Evolutionary conservation across 306 rosid genomes (phyloP), one percentile per base, ranked within the genome.

Genomic region (Inga oerstediana): DNA sequence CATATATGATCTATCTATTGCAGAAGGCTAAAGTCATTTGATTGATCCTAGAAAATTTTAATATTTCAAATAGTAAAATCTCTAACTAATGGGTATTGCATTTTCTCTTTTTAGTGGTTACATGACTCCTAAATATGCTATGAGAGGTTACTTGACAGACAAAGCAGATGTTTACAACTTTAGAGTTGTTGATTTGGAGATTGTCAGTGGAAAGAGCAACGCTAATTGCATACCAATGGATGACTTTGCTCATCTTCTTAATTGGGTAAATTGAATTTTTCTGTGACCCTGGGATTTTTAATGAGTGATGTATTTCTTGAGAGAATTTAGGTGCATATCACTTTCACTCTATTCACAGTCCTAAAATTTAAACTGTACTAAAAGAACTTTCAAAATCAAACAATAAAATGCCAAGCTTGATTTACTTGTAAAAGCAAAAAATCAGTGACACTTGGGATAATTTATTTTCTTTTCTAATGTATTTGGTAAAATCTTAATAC

Each of bases 61-160:
- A 43, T 41, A 20, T 71, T 71, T 76, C 46, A 41, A 64, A 46
- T 44, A 17, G 54, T 73, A 30, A 79, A 59, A 75, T 8, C 73
- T 51, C 83, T 79, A 22, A 72, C 58, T 62, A 10, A 27, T 24
- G 34, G 58, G 17, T 72, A 20, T 10, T 76, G 9, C 24, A 27
- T 82, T 15, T 74, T 80, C 16, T 79, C 34, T 81, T 79, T 73
- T 51, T 76, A 95, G 96, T 72, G 97, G 98, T 72, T 95, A 95
- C 72, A 95, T 95, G 98, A 97, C 98, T 84, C 98, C 97, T 2
- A 97, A 95, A 74, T 92, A 95, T 14, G 98, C 98, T 35, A 90
- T 89, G 91, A 85, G 98, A 45, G 97, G 97, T 74, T 85, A 94
- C 81, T 88, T 94, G 86, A 94, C 94, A 0, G 93, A 94, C 75